These are phyloP conservation scores for Diaporthe longicolla DNA, from an alignment of 2,329 filamentous ascomycete species.

Conservation along the genomic window DNA sequence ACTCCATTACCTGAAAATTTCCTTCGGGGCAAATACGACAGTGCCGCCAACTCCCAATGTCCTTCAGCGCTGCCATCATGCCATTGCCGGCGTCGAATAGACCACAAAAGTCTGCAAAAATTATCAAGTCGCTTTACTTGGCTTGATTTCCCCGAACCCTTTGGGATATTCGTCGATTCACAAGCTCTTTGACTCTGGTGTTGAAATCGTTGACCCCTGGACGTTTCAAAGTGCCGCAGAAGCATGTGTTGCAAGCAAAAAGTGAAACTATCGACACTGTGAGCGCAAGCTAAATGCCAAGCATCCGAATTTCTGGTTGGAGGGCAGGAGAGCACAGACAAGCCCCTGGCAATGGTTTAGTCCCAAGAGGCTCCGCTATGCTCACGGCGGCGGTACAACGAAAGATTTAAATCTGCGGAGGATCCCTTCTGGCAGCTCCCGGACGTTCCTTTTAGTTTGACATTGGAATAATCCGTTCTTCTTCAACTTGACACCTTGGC, in stretches of 20 bases:
- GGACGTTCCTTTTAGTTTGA: neutral
- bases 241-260: neutral
- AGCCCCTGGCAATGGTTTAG: too few relatives aligned
- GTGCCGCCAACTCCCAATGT: too few relatives aligned
- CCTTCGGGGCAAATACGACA: too few relatives aligned
- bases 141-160: too few relatives aligned
- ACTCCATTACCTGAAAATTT: too few relatives aligned
- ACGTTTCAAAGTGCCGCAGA: constrained; percentile 25
- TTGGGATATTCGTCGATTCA: too few relatives aligned
- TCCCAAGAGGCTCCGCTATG: neutral
- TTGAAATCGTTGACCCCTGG: constrained; percentile 3
- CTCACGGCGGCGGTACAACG: neutral
- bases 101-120: neutral
- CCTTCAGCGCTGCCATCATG: too few relatives aligned
- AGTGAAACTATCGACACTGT: neutral
- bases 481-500: neutral
- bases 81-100: too few relatives aligned
- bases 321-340: constrained; percentile 19
- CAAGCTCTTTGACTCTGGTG: neutral
- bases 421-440: neutral
- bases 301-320: constrained; percentile 12
- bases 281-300: neutral
- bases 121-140: too few relatives aligned
- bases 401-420: neutral
- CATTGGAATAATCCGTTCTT: constrained; percentile 22